phyloP scores from a whole-genome alignment of 306 rosid genomes.

The Oxytropis ochrocephala region DNA sequence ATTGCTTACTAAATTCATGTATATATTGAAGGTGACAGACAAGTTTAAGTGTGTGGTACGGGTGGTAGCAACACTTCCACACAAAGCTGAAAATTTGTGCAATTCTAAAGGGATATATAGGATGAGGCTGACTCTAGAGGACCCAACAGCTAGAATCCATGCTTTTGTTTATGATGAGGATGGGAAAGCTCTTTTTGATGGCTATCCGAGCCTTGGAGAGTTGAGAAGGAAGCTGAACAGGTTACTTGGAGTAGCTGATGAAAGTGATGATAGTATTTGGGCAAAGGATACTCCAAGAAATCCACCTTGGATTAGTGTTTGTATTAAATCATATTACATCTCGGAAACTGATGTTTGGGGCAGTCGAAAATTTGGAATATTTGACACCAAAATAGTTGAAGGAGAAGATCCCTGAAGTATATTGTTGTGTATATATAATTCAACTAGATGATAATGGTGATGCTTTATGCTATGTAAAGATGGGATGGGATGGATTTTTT shows the following conservation, averaged over 20 bases:
- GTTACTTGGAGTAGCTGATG: slow-evolving; percentile 41
- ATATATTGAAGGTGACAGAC: slow-evolving; percentile 41
- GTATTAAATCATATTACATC: slow-evolving; percentile 41
- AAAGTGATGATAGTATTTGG: background rate
- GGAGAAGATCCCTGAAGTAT: background rate
- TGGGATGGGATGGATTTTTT: no score
- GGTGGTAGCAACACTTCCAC: slow-evolving; percentile 48
- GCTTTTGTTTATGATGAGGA: slow-evolving; percentile 48
- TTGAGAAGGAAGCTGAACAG: slow-evolving; percentile 34
- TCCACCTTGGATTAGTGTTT: slow-evolving; percentile 71
- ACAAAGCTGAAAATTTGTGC: slow-evolving; percentile 24
- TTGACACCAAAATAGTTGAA: slow-evolving; percentile 42
- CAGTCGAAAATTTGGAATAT: slow-evolving; percentile 29
- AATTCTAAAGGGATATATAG: slow-evolving; percentile 30
- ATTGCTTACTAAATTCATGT: slow-evolving; percentile 8
- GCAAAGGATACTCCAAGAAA: slow-evolving; percentile 27
- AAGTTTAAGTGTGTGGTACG: slow-evolving; percentile 59
- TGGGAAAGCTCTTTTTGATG: slow-evolving; percentile 55
- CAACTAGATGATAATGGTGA: no score
- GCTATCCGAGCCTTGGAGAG: slow-evolving; percentile 18
- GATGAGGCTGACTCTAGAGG: slow-evolving; percentile 62
- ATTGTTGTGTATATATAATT: no score
- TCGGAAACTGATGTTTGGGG: slow-evolving; percentile 25
- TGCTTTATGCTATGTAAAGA: no score
- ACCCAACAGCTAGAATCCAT: slow-evolving; percentile 74